These are phyloP conservation scores for Aspergillus unguis DNA, from an alignment of 2,329 filamentous ascomycete genomes.

Conservation along the genomic window DNA sequence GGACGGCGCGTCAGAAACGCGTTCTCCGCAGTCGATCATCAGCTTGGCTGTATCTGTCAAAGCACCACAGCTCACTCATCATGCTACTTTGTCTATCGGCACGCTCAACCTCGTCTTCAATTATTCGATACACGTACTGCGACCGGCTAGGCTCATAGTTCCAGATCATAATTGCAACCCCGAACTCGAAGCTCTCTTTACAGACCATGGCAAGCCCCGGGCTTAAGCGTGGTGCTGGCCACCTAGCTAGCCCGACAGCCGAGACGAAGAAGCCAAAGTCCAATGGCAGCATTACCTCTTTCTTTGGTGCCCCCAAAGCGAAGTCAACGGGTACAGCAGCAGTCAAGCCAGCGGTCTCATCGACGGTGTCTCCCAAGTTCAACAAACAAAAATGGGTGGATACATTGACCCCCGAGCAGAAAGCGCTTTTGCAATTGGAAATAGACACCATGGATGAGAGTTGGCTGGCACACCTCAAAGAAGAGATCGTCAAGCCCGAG, in stretches of 20 bases:
- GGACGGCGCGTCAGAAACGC: not conserved
- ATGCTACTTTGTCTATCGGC: not conserved
- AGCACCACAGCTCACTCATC: not conserved
- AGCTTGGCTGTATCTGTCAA: not conserved
- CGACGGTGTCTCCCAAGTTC: slow-evolving; percentile 54
- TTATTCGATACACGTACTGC: not conserved
- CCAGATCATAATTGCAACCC: not conserved
- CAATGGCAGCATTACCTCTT: slow-evolving; percentile 79
- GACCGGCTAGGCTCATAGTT: not conserved
- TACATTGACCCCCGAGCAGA: slow-evolving; percentile 75
- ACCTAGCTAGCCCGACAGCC: slow-evolving; percentile 37
- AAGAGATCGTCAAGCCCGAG: slow-evolving; percentile 72
- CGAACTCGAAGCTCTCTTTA: no score
- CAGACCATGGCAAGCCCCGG: slow-evolving; percentile 34
- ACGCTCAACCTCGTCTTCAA: not conserved
- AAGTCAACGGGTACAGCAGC: slow-evolving; percentile 15
- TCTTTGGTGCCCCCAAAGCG: slow-evolving; percentile 72
- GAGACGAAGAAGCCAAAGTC: slow-evolving; percentile 69
- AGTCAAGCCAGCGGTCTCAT: slow-evolving; percentile 24
- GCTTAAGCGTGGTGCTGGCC: slow-evolving; percentile 65
- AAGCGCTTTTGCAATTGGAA: slow-evolving; percentile 76
- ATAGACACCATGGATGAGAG: slow-evolving; percentile 88
- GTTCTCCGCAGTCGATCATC: not conserved
- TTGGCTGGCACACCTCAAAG: slow-evolving; percentile 86
- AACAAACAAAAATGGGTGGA: slow-evolving; percentile 89